Percentiles rank a stretch among this genome's conserved stretches.
Conservation (phyloP, 2,329 filamentous ascomycete genomes). For the Talaromyces sp. region DNA sequence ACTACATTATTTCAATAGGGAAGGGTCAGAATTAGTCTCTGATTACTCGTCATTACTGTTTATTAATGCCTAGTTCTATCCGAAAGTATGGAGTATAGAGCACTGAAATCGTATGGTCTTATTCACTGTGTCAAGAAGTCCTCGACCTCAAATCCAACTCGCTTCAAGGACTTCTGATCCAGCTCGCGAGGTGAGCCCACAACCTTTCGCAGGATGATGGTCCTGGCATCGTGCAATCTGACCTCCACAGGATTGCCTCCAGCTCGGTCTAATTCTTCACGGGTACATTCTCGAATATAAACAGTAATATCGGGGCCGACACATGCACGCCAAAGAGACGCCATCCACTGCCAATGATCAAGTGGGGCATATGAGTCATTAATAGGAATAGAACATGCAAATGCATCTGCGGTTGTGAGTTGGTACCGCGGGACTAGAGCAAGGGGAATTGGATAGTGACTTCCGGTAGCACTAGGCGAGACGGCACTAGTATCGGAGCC, state of each 20-base stretch:
- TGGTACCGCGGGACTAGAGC: slow-evolving; percentile 80
- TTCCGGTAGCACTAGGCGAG: slow-evolving; percentile 12
- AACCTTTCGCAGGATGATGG: slow-evolving; percentile 57
- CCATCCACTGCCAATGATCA: slow-evolving; percentile 99
- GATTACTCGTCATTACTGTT: not conserved
- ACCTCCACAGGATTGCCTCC: slow-evolving; percentile 60
- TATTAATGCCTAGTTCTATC: slow-evolving; percentile 15
- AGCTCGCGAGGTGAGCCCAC: slow-evolving; percentile 44
- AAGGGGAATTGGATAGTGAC: slow-evolving; percentile 59
- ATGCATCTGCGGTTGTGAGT: slow-evolving; percentile 74
- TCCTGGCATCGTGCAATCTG: slow-evolving; percentile 50
- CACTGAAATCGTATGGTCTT: not conserved
- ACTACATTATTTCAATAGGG: no score
- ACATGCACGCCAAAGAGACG: slow-evolving; percentile 86
- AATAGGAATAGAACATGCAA: slow-evolving; percentile 73
- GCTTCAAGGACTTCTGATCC: slow-evolving; percentile 70
- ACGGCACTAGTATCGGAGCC: slow-evolving; percentile 28
- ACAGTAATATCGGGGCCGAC: slow-evolving; percentile 70
- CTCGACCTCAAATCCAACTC: slow-evolving; percentile 83
- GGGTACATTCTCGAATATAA: slow-evolving; percentile 46
- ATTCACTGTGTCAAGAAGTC: slow-evolving; percentile 61
- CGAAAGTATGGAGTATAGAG: not conserved
- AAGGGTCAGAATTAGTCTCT: no score
- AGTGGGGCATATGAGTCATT: slow-evolving; percentile 74
- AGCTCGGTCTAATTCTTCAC: slow-evolving; percentile 43